Base-by-base conservation (phyloP, 345 rosid species). In the Cardamine occulta region DNA sequence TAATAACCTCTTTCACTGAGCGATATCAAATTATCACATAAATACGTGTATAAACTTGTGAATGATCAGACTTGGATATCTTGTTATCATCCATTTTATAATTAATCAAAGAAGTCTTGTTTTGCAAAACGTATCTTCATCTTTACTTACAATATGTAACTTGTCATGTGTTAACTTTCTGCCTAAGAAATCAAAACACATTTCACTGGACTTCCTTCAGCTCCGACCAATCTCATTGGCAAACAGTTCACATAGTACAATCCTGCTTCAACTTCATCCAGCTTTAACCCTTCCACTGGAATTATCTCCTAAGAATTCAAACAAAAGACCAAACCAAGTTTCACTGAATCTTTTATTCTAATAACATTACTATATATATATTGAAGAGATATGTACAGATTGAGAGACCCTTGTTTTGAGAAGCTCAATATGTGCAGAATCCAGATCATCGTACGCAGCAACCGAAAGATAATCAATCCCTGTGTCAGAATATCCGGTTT, bases 391-490 rank as follows among this genome's bases (percentile, higher is more conserved):
- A 11, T 19, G 6, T 8, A 49, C 13, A 49, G 55, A 18, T 8
- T 18, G 29, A 23, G 15, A 52, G 24, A 52, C 31, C 31, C 57
- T 52, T 52, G 57, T 52, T 52, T 23, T 52, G n/a, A 52, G 57
- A 23, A 52, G 57, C 57, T 52, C 57, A 52, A 52, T 52, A 52
- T 52, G 57, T 1, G 31, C 57, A 52, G 57, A 52, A 21, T 52
- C 57, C 31, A 52, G 31, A 52, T 52, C 57, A 52, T 52, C 57
- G 29, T 52, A 1, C 6, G 96, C 89, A 77, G 93, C 92, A 74
- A 85, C 89, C 19, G 92, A 86, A 59, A 93, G 74, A 80, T 82
- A 93, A 81, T 93, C 96, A 62, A 89, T 68, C 35, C 97, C 97
- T 91, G 68, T 71, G 79, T 31, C 12, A 67, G 13, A 37, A 23